A percentile compares a stretch with the other conserved stretches of the same genome.
Evolutionary conservation across 176 grass and related monocot genomes (phyloP).

Genomic region (Carex scoparia): DNA sequence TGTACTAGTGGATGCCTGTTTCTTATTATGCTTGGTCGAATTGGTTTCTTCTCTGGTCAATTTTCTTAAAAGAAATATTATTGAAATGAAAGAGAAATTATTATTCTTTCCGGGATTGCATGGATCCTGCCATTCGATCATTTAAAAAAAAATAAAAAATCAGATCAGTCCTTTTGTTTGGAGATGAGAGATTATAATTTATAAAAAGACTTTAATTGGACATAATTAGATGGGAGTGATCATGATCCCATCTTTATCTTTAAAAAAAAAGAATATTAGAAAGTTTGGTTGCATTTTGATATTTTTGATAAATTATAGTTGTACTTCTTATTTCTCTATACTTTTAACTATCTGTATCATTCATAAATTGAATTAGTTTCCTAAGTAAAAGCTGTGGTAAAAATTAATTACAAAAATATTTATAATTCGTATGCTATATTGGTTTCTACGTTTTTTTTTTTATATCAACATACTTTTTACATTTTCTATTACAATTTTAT

Average conservation of each 20-base stretch:
- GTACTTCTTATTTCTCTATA: not conserved
- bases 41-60: not conserved
- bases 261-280: too few species aligned
- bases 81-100: not conserved
- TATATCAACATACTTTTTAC: too few species aligned
- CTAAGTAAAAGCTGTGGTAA: too few species aligned
- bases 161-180: not conserved
- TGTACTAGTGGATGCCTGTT: not conserved
- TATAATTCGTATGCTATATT: not conserved
- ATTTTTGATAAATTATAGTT: not conserved
- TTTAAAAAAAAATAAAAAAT: not conserved
- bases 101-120: not conserved
- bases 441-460: not conserved
- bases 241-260: too few species aligned
- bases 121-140: not conserved
- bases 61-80: not conserved
- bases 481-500: too few species aligned
- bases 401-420: too few species aligned
- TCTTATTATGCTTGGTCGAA: not conserved
- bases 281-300: not conserved
- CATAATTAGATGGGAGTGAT: not conserved
- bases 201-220: not conserved
- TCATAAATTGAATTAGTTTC: too few species aligned
- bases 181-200: not conserved
- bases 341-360: not conserved